Evolutionary conservation across 2,329 filamentous ascomycete genomes (phyloP), one percentile per base, ranked within the genome.

Genomic region (Fusarium multiceps): DNA sequence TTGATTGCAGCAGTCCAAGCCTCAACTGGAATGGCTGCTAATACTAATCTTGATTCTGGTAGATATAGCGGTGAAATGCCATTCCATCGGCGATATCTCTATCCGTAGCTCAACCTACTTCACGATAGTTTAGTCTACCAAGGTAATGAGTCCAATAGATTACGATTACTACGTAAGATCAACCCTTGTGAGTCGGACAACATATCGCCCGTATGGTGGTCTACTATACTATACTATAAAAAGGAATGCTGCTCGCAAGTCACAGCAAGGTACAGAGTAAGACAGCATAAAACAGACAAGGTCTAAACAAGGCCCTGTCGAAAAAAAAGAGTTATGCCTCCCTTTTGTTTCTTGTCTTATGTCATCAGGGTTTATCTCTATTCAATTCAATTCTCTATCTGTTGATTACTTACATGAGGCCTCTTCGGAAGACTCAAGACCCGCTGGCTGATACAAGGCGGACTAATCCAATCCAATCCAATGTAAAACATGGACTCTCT

Each of bases 201-300:
- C 23, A 43, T 51, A 41, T 37, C 46, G 41, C 60, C 53, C 41
- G 46, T 53, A 37, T 37, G 34, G 6, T 37, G 5, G 27, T 10
- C 1, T 28, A 28, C 28, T 42, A 27, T 32, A 50, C 28, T 55
- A 46, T 49, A n/a, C 60, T 65, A 65, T 63, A 59, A 59, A 65
- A 59, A 65, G 54, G 54, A 65, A 56, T 37, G 18, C 47, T 49
- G 23, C 49, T 32, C 21, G 20, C 16, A 42, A 42, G 34, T 14
- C 23, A 60, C 25, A 41, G 40, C 37, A 46, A 28, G 45, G 42
- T 23, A 48, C n/a, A 30, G 20, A 32, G 16, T 23, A 18, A 14
- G n/a, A 50, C 32, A 50, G 23, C 40, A 45, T 48, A 40, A 20
- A 40, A 51, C 32, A 32, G 25, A 27, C 48, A 23, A 51, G 48